Base-by-base conservation (phyloP, 495 filamentous ascomycete species). In the Xylaria palmicola region DNA sequence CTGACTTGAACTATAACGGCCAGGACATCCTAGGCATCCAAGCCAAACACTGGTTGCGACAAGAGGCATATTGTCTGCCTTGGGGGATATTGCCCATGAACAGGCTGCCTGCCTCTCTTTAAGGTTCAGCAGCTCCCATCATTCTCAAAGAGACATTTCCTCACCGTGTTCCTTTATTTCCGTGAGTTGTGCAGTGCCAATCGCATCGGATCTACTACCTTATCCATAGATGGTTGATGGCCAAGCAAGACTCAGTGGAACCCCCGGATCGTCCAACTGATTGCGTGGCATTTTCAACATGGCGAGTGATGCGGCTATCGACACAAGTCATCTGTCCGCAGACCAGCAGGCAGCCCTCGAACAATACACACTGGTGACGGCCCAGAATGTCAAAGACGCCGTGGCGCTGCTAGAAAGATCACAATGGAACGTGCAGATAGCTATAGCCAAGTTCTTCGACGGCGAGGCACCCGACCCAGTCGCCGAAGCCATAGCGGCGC, bases 401-500 rank as follows among this genome's bases (percentile, higher is more conserved):
- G 82, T 98, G 47, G 87, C 90, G 10, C 66, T 98, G 24, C 79
- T 98, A 22, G 84, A 87, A 56, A 81, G 92, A 54, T 95, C 91
- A 34, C 87, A 97, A 76, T 98, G 95, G 95, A 98, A 98, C 73
- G 90, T 97, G 12, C 71, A 98, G 89, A 95, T 98, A 62, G 94
- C 94, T 32, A 90, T 98, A 51, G 83, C 94, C 50, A 93, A 93
- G 68, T 98, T 98, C 84, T 98, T 97, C 70, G 94, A 98, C 71
- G 94, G 95, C 51, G 95, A 98, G 75, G 85, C 88, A 4, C 84
- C 90, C 36, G 90, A 96, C 69, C 88, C 85, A 5, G 78, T 93
- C 6, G 90, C 90, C 64, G 90, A 91, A 76, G 88, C 90, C 60
- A 79, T 87, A 52, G 83, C 87, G 36, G 82, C 86, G 27, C 76